Evolutionary conservation across 495 filamentous ascomycete species (phyloP).

Genomic region (Aspergillus kassunensis): DNA sequence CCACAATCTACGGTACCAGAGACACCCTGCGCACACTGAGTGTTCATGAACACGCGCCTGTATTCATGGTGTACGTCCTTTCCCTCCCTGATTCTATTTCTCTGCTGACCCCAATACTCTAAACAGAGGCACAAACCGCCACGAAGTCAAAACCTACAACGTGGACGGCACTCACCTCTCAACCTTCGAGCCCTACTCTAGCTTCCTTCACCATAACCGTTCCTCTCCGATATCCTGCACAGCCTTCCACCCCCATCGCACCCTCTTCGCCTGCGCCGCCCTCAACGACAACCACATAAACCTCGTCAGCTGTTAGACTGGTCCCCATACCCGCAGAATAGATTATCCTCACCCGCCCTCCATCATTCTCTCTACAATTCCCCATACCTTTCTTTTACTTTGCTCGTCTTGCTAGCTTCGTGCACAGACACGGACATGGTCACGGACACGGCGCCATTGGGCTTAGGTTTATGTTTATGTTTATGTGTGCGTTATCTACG

Average conservation of each 20-base stretch:
- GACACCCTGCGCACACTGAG: conserved; percentile 79
- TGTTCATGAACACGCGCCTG: conserved; percentile 94
- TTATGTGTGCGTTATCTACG: too few relatives aligned
- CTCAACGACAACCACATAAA: conserved; percentile 48
- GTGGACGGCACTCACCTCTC: conserved; percentile 73
- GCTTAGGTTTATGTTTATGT: not conserved
- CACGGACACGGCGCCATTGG: not conserved
- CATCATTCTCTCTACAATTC: not conserved
- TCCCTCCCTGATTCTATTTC: not conserved
- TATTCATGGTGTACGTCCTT: conserved; percentile 92
- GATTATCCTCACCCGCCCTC: not conserved
- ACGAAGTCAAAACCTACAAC: conserved; percentile 89
- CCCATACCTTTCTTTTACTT: too few relatives aligned
- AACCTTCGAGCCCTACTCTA: conserved; percentile 79
- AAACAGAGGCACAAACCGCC: conserved; percentile 75
- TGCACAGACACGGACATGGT: too few relatives aligned
- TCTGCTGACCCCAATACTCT: not conserved
- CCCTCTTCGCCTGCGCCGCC: conserved; percentile 80
- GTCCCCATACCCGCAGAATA: not conserved
- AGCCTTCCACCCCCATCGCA: conserved; percentile 92
- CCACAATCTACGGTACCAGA: conserved; percentile 68
- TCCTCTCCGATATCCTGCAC: conserved; percentile 78
- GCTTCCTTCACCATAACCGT: conserved; percentile 76
- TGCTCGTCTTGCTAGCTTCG: too few relatives aligned
- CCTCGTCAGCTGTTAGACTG: conserved; percentile 39